phyloP scores from a whole-genome alignment of 164 flowering plant species.

The Berberis vulgaris region DNA sequence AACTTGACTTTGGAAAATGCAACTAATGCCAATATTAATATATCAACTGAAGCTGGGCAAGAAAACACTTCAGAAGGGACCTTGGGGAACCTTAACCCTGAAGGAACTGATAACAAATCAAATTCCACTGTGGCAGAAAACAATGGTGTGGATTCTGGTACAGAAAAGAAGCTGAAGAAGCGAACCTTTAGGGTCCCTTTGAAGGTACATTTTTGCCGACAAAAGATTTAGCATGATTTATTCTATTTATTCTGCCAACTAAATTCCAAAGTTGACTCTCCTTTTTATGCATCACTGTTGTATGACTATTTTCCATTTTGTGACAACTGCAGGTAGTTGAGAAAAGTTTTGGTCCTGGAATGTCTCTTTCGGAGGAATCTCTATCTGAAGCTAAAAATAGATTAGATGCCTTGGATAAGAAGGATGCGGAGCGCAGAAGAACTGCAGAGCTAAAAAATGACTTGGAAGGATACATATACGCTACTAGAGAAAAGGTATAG shows the following conservation, averaged over 20 bases:
- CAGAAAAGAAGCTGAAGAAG: conserved; percentile 86
- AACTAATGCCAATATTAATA: conserved; percentile 37
- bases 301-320: neutral
- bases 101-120: conserved; percentile 23
- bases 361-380: conserved; percentile 59
- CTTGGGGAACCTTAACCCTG: conserved; percentile 26
- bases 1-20: conserved; percentile 71
- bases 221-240: neutral
- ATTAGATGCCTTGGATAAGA: conserved; percentile 69
- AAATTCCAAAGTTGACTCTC: neutral
- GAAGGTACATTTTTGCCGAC: conserved; percentile 39
- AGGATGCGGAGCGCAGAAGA: conserved; percentile 81
- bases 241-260: neutral
- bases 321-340: conserved; percentile 49
- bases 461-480: conserved; percentile 85
- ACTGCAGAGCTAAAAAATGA: conserved; percentile 93
- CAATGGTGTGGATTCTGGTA: conserved; percentile 28
- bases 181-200: conserved; percentile 81
- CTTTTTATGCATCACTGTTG: neutral
- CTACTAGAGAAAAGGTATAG: conserved; percentile 85
- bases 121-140: conserved; percentile 35
- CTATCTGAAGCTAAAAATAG: conserved; percentile 59
- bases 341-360: conserved; percentile 70
- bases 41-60: conserved; percentile 38
- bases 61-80: conserved; percentile 38